phyloP scores from a whole-genome alignment of 345 rosid genomes.

The Nephelium lappaceum region DNA sequence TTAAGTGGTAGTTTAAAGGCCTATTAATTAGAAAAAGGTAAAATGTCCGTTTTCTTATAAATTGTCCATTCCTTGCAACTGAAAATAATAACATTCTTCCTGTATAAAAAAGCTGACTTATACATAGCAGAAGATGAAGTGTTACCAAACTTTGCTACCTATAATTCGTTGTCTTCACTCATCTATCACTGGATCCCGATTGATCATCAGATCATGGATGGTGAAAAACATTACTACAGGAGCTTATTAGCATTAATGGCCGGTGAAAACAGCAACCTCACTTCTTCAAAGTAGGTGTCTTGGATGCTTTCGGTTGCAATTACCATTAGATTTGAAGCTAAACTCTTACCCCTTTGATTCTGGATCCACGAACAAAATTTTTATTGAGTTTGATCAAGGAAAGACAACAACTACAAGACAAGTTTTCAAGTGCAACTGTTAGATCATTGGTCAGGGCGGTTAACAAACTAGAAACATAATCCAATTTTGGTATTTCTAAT shows the following conservation, averaged over 20 bases:
- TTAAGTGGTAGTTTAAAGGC: constrained; percentile 19
- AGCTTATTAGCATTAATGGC: not conserved
- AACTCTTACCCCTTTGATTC: not conserved
- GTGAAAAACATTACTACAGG: not conserved
- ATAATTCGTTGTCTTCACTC: not conserved
- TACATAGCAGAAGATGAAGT: constrained; percentile 5
- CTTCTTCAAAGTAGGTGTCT: not conserved
- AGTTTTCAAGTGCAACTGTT: too few relatives aligned
- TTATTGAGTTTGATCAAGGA: too few relatives aligned
- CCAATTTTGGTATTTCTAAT: not conserved
- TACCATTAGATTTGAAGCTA: not conserved
- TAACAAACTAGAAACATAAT: too few relatives aligned
- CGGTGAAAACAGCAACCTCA: too few relatives aligned
- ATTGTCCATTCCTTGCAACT: constrained; percentile 19
- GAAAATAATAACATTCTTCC: constrained; percentile 9
- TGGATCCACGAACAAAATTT: too few relatives aligned
- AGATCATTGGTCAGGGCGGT: too few relatives aligned
- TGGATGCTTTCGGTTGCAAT: not conserved
- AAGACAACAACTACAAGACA: too few relatives aligned
- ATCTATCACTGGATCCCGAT: not conserved
- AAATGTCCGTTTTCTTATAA: constrained; percentile 30
- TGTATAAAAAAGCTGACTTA: not conserved
- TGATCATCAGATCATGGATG: not conserved
- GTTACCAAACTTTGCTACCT: constrained; percentile 10
- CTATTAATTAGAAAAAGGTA: constrained; percentile 25